Percentiles rank a stretch among this genome's conserved stretches.
Conservation (phyloP, 2,329 filamentous ascomycete species). For the Ambrosiella cleistominuta region DNA sequence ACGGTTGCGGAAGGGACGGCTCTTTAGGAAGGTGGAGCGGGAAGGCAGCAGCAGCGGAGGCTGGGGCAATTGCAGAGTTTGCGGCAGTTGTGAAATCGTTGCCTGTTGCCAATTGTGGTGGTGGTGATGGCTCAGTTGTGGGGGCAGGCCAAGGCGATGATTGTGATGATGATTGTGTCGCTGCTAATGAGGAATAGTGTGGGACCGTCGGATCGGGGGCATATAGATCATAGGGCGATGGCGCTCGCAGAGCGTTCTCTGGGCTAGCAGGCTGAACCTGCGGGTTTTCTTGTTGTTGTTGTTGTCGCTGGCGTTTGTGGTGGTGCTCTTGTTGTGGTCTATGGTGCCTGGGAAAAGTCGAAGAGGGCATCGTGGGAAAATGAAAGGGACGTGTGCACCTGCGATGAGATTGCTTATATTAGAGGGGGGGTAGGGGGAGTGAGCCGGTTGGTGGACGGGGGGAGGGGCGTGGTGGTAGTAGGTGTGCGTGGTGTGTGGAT, state of each 20-base stretch:
- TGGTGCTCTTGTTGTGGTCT: not conserved
- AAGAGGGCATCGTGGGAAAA: not conserved
- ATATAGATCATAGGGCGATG: slow-evolving; percentile 3
- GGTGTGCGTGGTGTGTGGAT: too few species aligned
- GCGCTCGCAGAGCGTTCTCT: not conserved
- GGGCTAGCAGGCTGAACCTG: not conserved
- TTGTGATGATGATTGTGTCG: not conserved
- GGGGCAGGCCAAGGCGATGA: not conserved
- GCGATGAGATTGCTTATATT: slow-evolving; percentile 1
- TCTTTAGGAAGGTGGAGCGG: too few species aligned
- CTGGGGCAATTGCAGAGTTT: too few species aligned
- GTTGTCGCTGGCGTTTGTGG: not conserved
- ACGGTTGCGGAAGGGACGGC: not conserved
- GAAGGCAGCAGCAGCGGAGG: too few species aligned
- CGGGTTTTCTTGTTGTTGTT: too few species aligned
- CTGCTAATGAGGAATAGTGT: not conserved
- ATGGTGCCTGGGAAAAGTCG: not conserved
- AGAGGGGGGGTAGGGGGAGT: not conserved
- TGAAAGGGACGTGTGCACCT: not conserved
- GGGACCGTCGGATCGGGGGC: not conserved
- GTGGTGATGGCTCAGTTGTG: not conserved
- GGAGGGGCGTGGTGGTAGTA: not conserved
- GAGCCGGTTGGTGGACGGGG: too few species aligned
- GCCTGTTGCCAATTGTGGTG: too few species aligned
- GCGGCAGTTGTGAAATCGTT: too few species aligned